Percentiles rank a stretch among this genome's conserved stretches.
Evolutionary conservation across 176 grass and related monocot species (phyloP).

Genomic region (Typha latifolia): DNA sequence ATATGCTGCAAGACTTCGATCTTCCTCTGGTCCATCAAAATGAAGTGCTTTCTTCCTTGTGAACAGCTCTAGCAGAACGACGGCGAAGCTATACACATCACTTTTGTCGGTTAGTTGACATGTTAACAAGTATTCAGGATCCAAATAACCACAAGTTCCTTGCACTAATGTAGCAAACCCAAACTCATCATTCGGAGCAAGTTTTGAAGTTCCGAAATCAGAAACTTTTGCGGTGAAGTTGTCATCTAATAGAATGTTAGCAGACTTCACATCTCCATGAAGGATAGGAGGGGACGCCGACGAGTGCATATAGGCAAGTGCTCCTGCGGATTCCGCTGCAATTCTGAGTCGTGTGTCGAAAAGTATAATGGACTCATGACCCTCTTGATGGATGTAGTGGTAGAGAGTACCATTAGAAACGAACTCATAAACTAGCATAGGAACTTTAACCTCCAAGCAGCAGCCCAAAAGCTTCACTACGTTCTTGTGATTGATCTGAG

Average conservation of each 20-base stretch:
- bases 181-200: background rate
- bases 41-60: background rate
- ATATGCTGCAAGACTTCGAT: background rate
- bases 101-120: slow-evolving; percentile 8
- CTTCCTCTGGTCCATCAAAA: background rate
- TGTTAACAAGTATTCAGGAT: slow-evolving; percentile 1
- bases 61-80: slow-evolving; percentile 7
- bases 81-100: slow-evolving; percentile 9
- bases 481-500: slow-evolving; percentile 10
- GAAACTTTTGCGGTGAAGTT: slow-evolving; percentile 7
- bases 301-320: slow-evolving; percentile 10
- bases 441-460: slow-evolving; percentile 6
- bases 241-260: slow-evolving; percentile 6
- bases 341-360: too few species aligned
- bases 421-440: too few species aligned
- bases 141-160: slow-evolving; percentile 11
- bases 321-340: background rate
- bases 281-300: background rate
- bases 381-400: too few species aligned
- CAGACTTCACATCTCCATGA: slow-evolving; percentile 7
- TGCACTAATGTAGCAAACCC: background rate
- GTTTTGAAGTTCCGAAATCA: slow-evolving; percentile 7
- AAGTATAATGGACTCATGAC: too few species aligned
- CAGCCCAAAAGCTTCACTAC: slow-evolving; percentile 8
- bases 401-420: too few species aligned